Conservation (phyloP, 1,139 yeast genomes). For the Candida anutae region DNA sequence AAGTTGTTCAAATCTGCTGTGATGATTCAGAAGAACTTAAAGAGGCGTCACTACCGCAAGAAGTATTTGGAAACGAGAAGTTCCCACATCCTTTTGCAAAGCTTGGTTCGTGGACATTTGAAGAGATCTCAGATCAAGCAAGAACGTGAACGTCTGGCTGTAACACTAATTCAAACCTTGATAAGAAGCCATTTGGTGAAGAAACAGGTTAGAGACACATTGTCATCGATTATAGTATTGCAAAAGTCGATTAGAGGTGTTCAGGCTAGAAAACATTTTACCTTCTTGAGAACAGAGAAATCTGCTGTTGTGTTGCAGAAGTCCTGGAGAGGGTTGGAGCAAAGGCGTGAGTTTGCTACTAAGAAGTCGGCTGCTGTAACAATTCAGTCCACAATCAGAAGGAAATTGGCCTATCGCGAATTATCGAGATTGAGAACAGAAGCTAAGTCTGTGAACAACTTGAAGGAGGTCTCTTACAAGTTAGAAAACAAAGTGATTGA, state of each 20-base stretch:
- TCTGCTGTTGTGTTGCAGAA: conserved; percentile 73
- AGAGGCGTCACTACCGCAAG: conserved; percentile 58
- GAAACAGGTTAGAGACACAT: conserved; percentile 32
- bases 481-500: conserved; percentile 95
- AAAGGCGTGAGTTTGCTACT: conserved; percentile 37
- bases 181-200: conserved; percentile 62
- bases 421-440: conserved; percentile 62
- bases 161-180: conserved; percentile 63
- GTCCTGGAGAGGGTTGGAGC: conserved; percentile 50
- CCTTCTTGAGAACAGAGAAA: conserved; percentile 41
- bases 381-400: conserved; percentile 74
- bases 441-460: conserved; percentile 84
- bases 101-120: conserved; percentile 54
- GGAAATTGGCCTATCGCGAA: conserved; percentile 63
- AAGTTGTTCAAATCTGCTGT: conserved; percentile 73
- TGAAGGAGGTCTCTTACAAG: conserved; percentile 86
- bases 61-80: conserved; percentile 47
- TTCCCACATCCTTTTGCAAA: conserved; percentile 54
- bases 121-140: conserved; percentile 51
- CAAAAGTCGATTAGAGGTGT: conserved; percentile 69
- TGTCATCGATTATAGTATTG: conserved; percentile 45
- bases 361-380: conserved; percentile 49
- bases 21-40: conserved; percentile 78
- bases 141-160: conserved; percentile 58
- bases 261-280: conserved; percentile 44